Base-by-base conservation (phyloP, 371 early-diverging fungal species). In the Chytridiales sp. region DNA sequence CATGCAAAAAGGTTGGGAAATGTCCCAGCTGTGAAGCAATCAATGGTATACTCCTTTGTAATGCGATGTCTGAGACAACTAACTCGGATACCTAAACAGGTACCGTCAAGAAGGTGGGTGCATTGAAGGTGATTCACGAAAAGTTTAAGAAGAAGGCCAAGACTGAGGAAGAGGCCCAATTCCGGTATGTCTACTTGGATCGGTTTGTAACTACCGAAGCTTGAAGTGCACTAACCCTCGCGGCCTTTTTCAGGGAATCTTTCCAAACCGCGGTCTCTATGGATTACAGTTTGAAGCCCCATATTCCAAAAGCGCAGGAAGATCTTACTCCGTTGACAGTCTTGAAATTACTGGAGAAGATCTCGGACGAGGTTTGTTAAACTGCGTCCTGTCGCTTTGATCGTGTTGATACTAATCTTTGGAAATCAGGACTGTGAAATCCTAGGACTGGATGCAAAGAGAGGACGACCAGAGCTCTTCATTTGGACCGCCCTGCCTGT, bases 71-170 rank as follows among this genome's bases (percentile, higher is more conserved):
- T n/a, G n/a, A 32, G 21, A 1, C n/a, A n/a, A n/a, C n/a, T n/a
- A n/a, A n/a, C n/a, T 22, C 32, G 44, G 21, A 22, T 46, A 22
- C 17, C 27, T 21, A 53, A 19, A 26, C 36, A 73, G 73, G 74
- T 29, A 90, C 59, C 22, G 93, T 99, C 2, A 97, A 97, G 73
- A 98, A 98, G 74, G 93, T 92, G 19, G 94, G 93, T 1, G 94
- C 94, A 1, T 80, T 99, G 64, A 98, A 94, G 78, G 87, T 99
- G 48, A 85, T 97, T 1, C 98, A 99, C 74, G 98, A 98, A 66
- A 94, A 93, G 68, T 97, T 79, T 70, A 85, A 90, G 51, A 81
- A 84, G 71, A 76, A 84, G 51, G 87, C 87, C 67, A 81, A 87
- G 63, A 86, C 86, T 0, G 86, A 85, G 5, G 85, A 79, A 0